Base-by-base conservation (phyloP, 108 stramenopile species). In the Pseudonitzschia delicatissima region DNA sequence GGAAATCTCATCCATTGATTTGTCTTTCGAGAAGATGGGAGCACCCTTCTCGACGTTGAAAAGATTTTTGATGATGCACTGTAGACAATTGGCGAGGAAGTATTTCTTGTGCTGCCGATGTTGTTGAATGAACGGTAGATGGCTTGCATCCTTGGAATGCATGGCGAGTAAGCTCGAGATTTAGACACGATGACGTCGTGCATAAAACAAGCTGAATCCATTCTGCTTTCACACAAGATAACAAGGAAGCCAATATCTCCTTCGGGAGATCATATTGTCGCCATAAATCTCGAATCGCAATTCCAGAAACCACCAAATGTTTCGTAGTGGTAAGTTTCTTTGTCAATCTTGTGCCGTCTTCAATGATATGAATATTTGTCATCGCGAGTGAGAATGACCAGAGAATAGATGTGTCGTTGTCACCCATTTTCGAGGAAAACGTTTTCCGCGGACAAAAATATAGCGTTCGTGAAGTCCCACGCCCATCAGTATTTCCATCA, bases 1-100 rank as follows among this genome's bases (percentile, higher is more conserved):
- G 37, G 78, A 77, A 23, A 85, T 72, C 45, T 32, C 15, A 11
- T 63, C 50, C 6, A 29, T 55, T 45, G 31, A 36, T 53, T 60
- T 29, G 28, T 57, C 47, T 27, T 57, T 32, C 57, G 51, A 32
- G 37, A 37, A 61, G 17, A 61, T 21, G 4, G 60, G 60, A 40
- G 60, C 60, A 26, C 23, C 60, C 20, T 40, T 61, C 12, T 18
- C 7, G 23, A 61, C 18, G 20, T 23, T 12, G 13, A 26, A 61
- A 8, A 61, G 60, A 61, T 11, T 37, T 40, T 42, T 37, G 32
- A 61, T 61, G 23, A 61, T 26, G 17, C 27, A 11, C 25, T 61
- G 60, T 35, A 61, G 39, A 27, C 39, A 37, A 61, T 61, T 61
- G 2, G 36, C 39, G 5, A 40, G 5, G n/a, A 20, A 35, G 13